Evolutionary conservation across 371 early-diverging fungal species (phyloP).

Genomic region (Synchytrium microbalum): DNA sequence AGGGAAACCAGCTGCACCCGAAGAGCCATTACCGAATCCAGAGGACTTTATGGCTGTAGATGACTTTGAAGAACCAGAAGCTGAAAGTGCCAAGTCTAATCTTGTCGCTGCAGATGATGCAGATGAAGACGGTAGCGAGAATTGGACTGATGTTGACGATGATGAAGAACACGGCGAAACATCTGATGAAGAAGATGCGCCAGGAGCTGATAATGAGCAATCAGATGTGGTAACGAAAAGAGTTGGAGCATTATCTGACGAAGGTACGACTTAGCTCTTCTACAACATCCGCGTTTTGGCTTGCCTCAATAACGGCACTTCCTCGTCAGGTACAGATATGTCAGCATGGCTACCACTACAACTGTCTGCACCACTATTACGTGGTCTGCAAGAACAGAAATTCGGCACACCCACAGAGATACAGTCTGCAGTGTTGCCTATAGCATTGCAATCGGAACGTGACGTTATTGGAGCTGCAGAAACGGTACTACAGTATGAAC

Average conservation of each 20-base stretch:
- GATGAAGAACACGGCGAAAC: constrained; percentile 20
- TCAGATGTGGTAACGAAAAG: background rate
- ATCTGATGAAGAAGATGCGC: background rate
- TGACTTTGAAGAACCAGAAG: too few species aligned
- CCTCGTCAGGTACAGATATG: background rate
- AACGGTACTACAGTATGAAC: too few species aligned
- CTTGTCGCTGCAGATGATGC: constrained; percentile 5
- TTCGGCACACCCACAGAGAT: constrained; percentile 89
- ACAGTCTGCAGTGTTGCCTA: constrained; percentile 76
- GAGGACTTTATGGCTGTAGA: too few species aligned
- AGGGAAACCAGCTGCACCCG: too few species aligned
- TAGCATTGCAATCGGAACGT: constrained; percentile 58
- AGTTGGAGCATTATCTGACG: background rate
- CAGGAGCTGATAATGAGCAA: background rate
- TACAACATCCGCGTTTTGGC: too few species aligned
- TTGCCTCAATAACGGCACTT: background rate
- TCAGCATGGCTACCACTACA: constrained; percentile 34
- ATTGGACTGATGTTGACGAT: constrained; percentile 34
- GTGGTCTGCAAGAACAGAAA: constrained; percentile 59
- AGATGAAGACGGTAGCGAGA: constrained; percentile 8
- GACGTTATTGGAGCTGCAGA: constrained; percentile 97
- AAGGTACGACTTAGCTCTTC: too few species aligned
- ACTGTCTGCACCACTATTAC: constrained; percentile 45
- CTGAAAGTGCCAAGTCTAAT: too few species aligned
- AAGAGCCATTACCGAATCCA: too few species aligned